Conservation (phyloP, 2,329 filamentous ascomycete species). For the Hortaea sp. region DNA sequence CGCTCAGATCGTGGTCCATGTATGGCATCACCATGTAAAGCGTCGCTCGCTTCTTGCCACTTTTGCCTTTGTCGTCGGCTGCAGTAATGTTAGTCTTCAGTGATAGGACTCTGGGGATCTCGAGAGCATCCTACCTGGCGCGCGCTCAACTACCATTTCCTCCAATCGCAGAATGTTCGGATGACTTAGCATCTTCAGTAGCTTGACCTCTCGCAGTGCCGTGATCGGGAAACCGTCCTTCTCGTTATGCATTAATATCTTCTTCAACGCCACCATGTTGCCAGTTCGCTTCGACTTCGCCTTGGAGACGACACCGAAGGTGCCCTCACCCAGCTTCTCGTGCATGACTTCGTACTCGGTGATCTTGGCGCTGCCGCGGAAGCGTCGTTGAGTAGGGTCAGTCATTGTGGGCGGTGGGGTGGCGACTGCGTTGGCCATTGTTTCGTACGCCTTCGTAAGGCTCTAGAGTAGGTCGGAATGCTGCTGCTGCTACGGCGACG, state of each 20-base stretch:
- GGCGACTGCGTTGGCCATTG: constrained; percentile 29
- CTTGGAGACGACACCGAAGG: constrained; percentile 93
- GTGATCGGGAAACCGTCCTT: constrained; percentile 99
- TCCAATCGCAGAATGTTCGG: constrained; percentile 76
- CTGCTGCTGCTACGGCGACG: no score
- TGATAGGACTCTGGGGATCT: not conserved
- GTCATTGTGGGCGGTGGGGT: constrained; percentile 24
- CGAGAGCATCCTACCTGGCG: constrained; percentile 49
- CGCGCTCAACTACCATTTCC: constrained; percentile 92
- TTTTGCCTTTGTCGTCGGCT: constrained; percentile 24
- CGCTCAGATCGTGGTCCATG: constrained; percentile 98
- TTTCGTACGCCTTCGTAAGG: no score
- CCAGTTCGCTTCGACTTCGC: constrained; percentile 68
- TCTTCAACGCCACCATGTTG: constrained; percentile 78
- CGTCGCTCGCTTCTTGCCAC: constrained; percentile 54
- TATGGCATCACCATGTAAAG: constrained; percentile 99
- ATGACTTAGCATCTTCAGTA: constrained; percentile 90
- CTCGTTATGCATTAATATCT: constrained; percentile 99
- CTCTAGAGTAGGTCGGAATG: no score
- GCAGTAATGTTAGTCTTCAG: not conserved
- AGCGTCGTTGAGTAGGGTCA: constrained; percentile 48
- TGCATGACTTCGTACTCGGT: constrained; percentile 67
- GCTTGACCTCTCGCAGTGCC: constrained; percentile 91
- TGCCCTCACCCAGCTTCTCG: constrained; percentile 80
- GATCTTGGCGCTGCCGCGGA: constrained; percentile 76